phyloP scores from a whole-genome alignment of 2,329 filamentous ascomycete species.

The Curvularia hawaiiensis region DNA sequence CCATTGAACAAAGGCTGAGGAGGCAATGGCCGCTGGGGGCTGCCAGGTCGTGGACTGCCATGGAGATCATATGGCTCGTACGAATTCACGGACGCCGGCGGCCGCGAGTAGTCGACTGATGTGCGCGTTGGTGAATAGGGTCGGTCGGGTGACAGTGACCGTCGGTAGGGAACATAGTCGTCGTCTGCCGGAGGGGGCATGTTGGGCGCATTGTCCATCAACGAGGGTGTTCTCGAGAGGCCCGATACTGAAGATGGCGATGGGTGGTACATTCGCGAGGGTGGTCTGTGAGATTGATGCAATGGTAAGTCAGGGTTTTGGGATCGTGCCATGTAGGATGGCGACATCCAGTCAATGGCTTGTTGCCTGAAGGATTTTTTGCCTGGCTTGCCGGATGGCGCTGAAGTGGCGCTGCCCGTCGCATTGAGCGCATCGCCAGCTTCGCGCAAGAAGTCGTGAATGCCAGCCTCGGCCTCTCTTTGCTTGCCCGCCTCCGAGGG shows the following conservation, averaged over 20 bases:
- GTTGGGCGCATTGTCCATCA: conserved; percentile 56
- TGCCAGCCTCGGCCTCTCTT: conserved; percentile 44
- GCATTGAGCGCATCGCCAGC: conserved; percentile 41
- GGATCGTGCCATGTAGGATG: conserved; percentile 24
- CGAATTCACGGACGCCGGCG: conserved; percentile 70
- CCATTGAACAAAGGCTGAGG: conserved; percentile 83
- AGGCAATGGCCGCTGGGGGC: conserved; percentile 83
- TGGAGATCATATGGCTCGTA: conserved; percentile 91
- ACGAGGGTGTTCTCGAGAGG: conserved; percentile 55
- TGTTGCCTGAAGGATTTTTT: conserved; percentile 32
- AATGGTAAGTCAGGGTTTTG: conserved; percentile 45
- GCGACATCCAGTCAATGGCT: conserved; percentile 28
- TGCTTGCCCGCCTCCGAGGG: conserved; percentile 38
- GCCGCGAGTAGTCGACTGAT: conserved; percentile 69
- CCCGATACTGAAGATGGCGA: conserved; percentile 50
- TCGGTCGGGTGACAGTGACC: conserved; percentile 57
- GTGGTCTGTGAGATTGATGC: conserved; percentile 48
- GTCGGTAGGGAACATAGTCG: conserved; percentile 65
- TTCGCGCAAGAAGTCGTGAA: conserved; percentile 53
- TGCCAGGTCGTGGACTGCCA: conserved; percentile 85
- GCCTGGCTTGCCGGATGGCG: conserved; percentile 28
- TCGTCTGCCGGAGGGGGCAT: conserved; percentile 64
- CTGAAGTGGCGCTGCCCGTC: conserved; percentile 14
- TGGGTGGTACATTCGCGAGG: conserved; percentile 56
- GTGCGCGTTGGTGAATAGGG: conserved; percentile 61